These are phyloP conservation scores for Pisolithus sp. DNA, from an alignment of 768 basidiomycete genomes.

Conservation along the genomic window DNA sequence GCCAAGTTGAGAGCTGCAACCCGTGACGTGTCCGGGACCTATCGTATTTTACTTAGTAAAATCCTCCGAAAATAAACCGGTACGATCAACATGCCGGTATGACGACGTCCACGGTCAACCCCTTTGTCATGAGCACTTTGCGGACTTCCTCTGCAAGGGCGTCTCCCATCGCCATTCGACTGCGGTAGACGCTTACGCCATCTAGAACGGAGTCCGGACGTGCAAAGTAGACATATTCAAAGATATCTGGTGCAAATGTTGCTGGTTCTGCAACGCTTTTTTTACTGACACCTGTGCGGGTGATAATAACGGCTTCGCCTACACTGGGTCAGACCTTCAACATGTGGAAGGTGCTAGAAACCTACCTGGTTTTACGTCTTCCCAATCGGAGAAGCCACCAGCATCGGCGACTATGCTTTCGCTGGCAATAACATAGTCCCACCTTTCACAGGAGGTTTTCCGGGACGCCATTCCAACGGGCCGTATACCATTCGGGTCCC, in stretches of 20 bases:
- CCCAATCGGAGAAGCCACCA: conserved; percentile 85
- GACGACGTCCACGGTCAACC: conserved; percentile 85
- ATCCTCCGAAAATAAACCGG: background rate
- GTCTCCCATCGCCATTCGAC: conserved; percentile 99
- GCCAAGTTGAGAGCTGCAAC: conserved; percentile 95
- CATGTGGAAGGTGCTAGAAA: background rate
- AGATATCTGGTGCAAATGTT: conserved; percentile 94
- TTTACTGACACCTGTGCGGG: conserved; percentile 67
- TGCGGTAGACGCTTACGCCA: conserved; percentile 94
- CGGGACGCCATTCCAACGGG: conserved; percentile 84
- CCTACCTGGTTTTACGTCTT: conserved; percentile 85
- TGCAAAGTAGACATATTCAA: conserved; percentile 98
- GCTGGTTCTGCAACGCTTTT: conserved; percentile 65
- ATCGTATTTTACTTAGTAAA: conserved; percentile 1
- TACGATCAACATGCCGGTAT: conserved; percentile 62
- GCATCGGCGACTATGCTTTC: conserved; percentile 98
- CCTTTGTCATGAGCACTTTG: conserved; percentile 58
- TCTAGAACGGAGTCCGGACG: conserved; percentile 97
- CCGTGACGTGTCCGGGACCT: conserved; percentile 95
- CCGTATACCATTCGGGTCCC: conserved; percentile 96
- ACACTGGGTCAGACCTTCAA: background rate
- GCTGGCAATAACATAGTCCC: conserved; percentile 86
- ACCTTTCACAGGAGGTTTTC: conserved; percentile 42
- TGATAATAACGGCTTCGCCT: conserved; percentile 97
- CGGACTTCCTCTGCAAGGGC: conserved; percentile 83